Percentiles rank a stretch among this genome's conserved stretches.
phyloP scores from a whole-genome alignment of 192 early-diverging fungal species.

The Physocladia obscura region DNA sequence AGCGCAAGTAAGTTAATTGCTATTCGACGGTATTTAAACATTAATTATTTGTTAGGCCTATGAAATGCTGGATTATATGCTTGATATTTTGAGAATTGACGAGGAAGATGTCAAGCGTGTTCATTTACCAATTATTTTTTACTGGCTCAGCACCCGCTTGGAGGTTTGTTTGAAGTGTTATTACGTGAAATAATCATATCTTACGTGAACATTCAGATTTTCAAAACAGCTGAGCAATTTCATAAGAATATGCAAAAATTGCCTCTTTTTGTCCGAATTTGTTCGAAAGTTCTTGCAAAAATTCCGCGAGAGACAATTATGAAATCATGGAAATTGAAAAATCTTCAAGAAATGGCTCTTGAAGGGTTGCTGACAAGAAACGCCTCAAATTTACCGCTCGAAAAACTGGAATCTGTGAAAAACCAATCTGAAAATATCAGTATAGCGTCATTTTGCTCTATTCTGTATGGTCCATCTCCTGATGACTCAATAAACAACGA shows the following conservation, averaged over 20 bases:
- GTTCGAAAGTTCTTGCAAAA: constrained; percentile 32
- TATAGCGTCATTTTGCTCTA: neutral
- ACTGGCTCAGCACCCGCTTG: constrained; percentile 45
- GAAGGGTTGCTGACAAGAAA: neutral
- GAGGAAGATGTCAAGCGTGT: constrained; percentile 82
- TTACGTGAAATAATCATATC: constrained; percentile 7
- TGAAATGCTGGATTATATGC: constrained; percentile 69
- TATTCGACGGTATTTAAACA: constrained; percentile 19
- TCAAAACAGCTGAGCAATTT: neutral
- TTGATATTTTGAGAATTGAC: constrained; percentile 70
- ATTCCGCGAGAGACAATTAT: constrained; percentile 26
- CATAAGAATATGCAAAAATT: constrained; percentile 16
- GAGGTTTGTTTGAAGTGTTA: constrained; percentile 5
- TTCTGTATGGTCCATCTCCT: constrained; percentile 7
- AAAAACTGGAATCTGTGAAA: neutral
- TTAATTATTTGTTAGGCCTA: constrained; percentile 40
- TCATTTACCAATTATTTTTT: constrained; percentile 77
- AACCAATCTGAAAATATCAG: neutral
- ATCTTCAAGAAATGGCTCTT: neutral
- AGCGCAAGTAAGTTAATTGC: constrained; percentile 25
- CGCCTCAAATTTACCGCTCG: neutral
- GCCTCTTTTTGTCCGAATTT: constrained; percentile 28
- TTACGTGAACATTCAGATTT: neutral
- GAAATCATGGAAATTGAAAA: constrained; percentile 3
- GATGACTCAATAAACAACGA: too few relatives aligned